Evolutionary conservation across 208 protist genomes (phyloP).

Genomic region (Crithidia bombi): DNA sequence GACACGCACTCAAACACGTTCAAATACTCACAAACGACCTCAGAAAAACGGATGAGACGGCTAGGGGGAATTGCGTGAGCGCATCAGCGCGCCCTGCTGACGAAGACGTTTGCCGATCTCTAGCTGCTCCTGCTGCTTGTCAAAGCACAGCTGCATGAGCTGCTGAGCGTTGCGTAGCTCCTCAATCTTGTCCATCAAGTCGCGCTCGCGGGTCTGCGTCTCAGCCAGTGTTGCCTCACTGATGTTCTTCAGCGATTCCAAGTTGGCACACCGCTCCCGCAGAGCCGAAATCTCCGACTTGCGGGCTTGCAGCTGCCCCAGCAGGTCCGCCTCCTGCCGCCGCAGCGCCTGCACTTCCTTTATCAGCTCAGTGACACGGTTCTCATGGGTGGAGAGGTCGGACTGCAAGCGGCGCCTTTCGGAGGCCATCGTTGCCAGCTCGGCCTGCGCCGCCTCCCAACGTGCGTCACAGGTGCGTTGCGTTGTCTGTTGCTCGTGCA

Average conservation of each 20-base stretch:
- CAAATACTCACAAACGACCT: no score
- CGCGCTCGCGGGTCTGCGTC: slow-evolving; percentile 68
- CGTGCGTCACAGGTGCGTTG: slow-evolving; percentile 48
- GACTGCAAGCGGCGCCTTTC: slow-evolving; percentile 53
- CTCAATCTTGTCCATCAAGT: slow-evolving; percentile 78
- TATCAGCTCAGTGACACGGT: slow-evolving; percentile 39
- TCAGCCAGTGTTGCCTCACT: slow-evolving; percentile 66
- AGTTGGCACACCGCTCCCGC: slow-evolving; percentile 80
- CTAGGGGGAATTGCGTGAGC: slow-evolving; percentile 12
- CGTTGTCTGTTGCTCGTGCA: slow-evolving; percentile 29
- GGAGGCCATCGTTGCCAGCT: slow-evolving; percentile 32
- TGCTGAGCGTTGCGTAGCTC: slow-evolving; percentile 81
- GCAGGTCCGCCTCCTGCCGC: slow-evolving; percentile 52
- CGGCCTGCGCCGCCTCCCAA: slow-evolving; percentile 39
- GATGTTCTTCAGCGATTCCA: slow-evolving; percentile 86
- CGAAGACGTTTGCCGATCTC: slow-evolving; percentile 73
- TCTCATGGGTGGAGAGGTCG: slow-evolving; percentile 39
- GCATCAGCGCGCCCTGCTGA: slow-evolving; percentile 38
- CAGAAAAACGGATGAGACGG: not conserved
- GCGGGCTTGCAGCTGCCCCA: slow-evolving; percentile 60
- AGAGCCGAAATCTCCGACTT: slow-evolving; percentile 69
- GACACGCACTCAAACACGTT: no score
- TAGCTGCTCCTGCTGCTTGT: slow-evolving; percentile 90
- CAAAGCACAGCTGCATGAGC: slow-evolving; percentile 90
- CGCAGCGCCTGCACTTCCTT: slow-evolving; percentile 57